Base-by-base conservation (phyloP, 805 yeast species). In the Cyberlindnera americana region DNA sequence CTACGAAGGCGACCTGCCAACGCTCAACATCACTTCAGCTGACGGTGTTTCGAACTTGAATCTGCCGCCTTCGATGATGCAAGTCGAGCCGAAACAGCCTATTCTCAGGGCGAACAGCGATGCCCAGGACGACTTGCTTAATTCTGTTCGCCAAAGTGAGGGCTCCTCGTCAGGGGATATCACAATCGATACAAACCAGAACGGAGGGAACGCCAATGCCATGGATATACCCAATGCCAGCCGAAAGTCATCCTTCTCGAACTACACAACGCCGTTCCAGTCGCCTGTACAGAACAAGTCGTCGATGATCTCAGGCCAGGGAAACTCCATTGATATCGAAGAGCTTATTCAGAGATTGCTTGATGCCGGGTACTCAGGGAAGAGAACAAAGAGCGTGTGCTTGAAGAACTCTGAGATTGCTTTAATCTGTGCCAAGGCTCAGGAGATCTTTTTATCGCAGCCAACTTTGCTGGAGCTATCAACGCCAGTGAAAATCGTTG, bases 341-440 rank as follows among this genome's bases (percentile, higher is more conserved):
- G 95, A 87, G 56, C 70, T 87, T 35, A 93, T 93, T 45, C 97
- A 90, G 66, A 70, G 95, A 52, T 71, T 93, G 48, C 70, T 93
- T 47, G 98, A 93, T 65, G 96, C 96, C 1, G 99, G 98, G 9
- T 93, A 93, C 64, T 77, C 90, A 11, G 98, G 97, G 7, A 93
- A 91, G 61, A 75, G 95, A 56, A 88, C 96, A 9, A 89, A 87
- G 64, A 76, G 79, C 45, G 82, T 93, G 33, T 90, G 98, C 61
- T 67, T 93, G 41, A 91, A 91, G 56, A 86, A 83, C 61, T 70
- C 82, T n/a, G 97, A 93, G 59, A 90, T 93, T 47, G 84, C 89
- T 19, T 72, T 78, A 49, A 81, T 93, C 31, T 93, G 99, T 65
- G 74, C 85, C 28, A 77, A 79, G 28, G 95, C 97, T 4, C 73